These are phyloP conservation scores for Vaccinium macrocarpon DNA, from an alignment of 148 eudicot species.

Conservation along the genomic window DNA sequence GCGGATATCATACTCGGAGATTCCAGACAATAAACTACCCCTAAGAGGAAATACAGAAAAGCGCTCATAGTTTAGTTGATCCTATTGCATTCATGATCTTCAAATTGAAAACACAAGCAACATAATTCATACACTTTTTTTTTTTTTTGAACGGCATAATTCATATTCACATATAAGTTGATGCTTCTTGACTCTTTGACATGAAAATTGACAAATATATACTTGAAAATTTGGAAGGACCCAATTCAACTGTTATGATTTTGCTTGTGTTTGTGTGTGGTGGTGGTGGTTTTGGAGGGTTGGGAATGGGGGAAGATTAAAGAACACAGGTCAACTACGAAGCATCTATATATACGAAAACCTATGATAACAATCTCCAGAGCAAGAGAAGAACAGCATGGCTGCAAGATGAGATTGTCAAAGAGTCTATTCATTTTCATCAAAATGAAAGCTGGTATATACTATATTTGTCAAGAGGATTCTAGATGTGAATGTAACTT, in stretches of 20 bases:
- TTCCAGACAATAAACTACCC: neutral
- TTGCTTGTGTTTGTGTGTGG: too few relatives aligned
- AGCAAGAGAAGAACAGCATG: neutral
- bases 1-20: neutral
- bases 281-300: too few relatives aligned
- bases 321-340: too few relatives aligned
- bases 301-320: too few relatives aligned
- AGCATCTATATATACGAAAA: neutral
- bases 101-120: neutral
- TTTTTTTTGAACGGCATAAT: too few relatives aligned
- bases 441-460: neutral
- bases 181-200: neutral
- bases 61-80: neutral
- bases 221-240: neutral
- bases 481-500: conserved; percentile 28
- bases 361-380: neutral
- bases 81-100: neutral
- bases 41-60: neutral
- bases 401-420: neutral
- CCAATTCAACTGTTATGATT: neutral
- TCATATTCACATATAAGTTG: neutral
- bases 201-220: neutral
- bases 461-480: neutral
- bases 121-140: neutral
- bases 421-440: conserved; percentile 1